Conservation (phyloP, 169 alveolate genomes). For the Plasmodium coatneyi region DNA sequence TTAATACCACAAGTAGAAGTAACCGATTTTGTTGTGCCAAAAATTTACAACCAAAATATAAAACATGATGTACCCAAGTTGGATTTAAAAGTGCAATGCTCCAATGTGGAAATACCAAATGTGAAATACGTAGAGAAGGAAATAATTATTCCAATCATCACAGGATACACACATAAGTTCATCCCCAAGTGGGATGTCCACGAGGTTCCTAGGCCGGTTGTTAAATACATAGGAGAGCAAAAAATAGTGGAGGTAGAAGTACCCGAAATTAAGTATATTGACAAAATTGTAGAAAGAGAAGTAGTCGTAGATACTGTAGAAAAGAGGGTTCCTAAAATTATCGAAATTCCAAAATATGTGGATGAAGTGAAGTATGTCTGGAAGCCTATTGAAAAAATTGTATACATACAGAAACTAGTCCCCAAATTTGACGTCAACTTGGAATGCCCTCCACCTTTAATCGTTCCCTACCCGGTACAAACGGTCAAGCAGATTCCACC, state of each 20-base stretch:
- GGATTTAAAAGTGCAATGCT: slow-evolving; percentile 81
- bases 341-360: slow-evolving; percentile 87
- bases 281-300: slow-evolving; percentile 87
- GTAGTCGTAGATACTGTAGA: slow-evolving; percentile 89
- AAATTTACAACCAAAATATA: slow-evolving; percentile 87
- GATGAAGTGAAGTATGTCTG: slow-evolving; percentile 88
- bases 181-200: slow-evolving; percentile 90
- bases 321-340: slow-evolving; percentile 88
- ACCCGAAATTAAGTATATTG: slow-evolving; percentile 88
- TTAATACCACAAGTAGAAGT: slow-evolving; percentile 89
- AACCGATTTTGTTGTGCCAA: slow-evolving; percentile 86
- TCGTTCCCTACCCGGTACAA: slow-evolving; percentile 89
- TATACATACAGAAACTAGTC: slow-evolving; percentile 85
- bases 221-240: slow-evolving; percentile 89
- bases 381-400: slow-evolving; percentile 89
- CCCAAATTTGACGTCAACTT: slow-evolving; percentile 89
- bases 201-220: slow-evolving; percentile 89
- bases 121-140: slow-evolving; percentile 87
- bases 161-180: slow-evolving; percentile 89
- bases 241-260: slow-evolving; percentile 87
- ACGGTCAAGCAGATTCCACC: slow-evolving; percentile 88
- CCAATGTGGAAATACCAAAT: slow-evolving; percentile 85
- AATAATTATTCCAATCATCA: slow-evolving; percentile 86
- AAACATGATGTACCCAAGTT: slow-evolving; percentile 88
- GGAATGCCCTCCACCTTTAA: slow-evolving; percentile 90